A percentile compares a stretch with the other conserved stretches of the same genome.
phyloP scores from a whole-genome alignment of 2,329 filamentous ascomycete species.

The Aspergillus niger region DNA sequence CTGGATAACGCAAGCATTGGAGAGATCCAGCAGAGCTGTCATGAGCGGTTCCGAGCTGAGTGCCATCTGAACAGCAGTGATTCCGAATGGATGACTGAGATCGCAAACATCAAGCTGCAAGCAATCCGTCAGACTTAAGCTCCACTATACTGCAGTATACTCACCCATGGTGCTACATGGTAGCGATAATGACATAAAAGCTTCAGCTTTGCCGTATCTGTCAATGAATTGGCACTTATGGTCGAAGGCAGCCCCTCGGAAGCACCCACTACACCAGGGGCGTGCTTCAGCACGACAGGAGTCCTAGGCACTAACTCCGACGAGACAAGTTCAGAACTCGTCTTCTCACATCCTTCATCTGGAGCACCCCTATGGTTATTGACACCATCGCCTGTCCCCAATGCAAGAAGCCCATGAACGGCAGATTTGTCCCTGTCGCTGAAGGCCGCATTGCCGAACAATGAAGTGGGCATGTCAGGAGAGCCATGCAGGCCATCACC shows the following conservation, averaged over 20 bases:
- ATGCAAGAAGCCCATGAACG: constrained; percentile 28
- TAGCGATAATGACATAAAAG: constrained; percentile 50
- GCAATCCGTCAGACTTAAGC: not conserved
- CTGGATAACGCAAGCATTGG: constrained; percentile 19
- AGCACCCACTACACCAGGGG: not conserved
- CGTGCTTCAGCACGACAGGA: no score
- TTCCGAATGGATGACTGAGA: constrained; percentile 44
- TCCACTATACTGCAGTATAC: constrained; percentile 11
- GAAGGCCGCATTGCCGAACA: constrained; percentile 10
- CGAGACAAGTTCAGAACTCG: no score
- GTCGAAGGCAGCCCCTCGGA: no score
- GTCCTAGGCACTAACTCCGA: no score
- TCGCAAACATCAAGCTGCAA: constrained; percentile 49
- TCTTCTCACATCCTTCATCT: not conserved
- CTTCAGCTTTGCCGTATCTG: constrained; percentile 31
- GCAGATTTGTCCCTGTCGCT: constrained; percentile 31
- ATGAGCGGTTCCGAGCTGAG: constrained; percentile 22
- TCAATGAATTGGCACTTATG: not conserved
- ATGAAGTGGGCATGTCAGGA: not conserved
- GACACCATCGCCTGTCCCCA: constrained; percentile 17
- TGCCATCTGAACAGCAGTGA: constrained; percentile 36
- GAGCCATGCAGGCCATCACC: not conserved
- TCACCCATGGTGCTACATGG: constrained; percentile 50
- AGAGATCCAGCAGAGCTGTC: constrained; percentile 24
- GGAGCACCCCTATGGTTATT: not conserved